Evolutionary conservation across 2,329 filamentous ascomycete genomes (phyloP).

Genomic region (Xylariaceae sp.): DNA sequence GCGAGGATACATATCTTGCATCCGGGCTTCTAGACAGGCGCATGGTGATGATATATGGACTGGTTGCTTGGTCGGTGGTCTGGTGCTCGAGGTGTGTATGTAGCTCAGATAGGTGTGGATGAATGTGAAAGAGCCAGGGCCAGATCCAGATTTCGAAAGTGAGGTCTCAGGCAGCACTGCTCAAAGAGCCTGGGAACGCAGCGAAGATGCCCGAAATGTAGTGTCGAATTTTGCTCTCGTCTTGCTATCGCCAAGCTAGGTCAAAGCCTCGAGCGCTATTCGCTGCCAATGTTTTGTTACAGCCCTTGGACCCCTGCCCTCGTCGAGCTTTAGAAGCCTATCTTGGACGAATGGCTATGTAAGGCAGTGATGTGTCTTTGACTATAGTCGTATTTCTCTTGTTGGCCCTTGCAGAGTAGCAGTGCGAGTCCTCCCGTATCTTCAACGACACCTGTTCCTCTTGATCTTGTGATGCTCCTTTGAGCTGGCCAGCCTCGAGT

Average conservation of each 20-base stretch:
- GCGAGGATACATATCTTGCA: too few species aligned
- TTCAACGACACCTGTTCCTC: slow-evolving; percentile 11
- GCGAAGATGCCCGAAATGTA: slow-evolving; percentile 34
- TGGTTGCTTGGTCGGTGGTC: too few species aligned
- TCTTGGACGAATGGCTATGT: slow-evolving; percentile 40
- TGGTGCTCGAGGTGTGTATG: slow-evolving; percentile 6
- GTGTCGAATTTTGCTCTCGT: slow-evolving; percentile 36
- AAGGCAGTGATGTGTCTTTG: too few species aligned
- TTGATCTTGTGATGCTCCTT: slow-evolving; percentile 17
- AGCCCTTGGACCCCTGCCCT: slow-evolving; percentile 37
- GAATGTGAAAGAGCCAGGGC: slow-evolving; percentile 15
- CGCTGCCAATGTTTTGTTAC: slow-evolving; percentile 48
- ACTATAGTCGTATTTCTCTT: slow-evolving; percentile 26
- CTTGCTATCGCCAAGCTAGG: slow-evolving; percentile 71
- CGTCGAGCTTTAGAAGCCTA: slow-evolving; percentile 35
- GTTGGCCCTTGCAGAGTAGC: slow-evolving; percentile 20
- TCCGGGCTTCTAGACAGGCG: too few species aligned
- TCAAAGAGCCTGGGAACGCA: slow-evolving; percentile 32
- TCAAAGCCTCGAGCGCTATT: slow-evolving; percentile 56
- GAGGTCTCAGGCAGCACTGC: slow-evolving; percentile 28
- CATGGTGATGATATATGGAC: too few species aligned
- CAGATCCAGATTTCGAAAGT: slow-evolving; percentile 13
- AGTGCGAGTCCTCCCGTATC: slow-evolving; percentile 17
- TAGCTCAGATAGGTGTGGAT: slow-evolving; percentile 9
- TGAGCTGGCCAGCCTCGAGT: slow-evolving; percentile 15